Base-by-base conservation (phyloP, 192 early-diverging fungal genomes). In the Chytriomyces sp. region DNA sequence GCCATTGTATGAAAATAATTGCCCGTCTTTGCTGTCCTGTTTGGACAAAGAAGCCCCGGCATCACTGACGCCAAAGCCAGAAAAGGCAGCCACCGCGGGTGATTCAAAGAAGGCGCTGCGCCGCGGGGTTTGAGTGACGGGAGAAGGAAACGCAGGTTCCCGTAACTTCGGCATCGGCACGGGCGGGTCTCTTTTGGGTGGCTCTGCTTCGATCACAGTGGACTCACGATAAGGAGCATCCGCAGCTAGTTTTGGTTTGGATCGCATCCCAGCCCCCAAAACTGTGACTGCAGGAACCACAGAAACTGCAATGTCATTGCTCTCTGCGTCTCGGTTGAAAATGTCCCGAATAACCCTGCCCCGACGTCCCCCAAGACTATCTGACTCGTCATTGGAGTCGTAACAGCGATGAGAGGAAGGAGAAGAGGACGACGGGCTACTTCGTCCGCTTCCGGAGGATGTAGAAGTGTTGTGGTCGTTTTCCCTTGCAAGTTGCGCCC, bases 311-410 rank as follows among this genome's bases (percentile, higher is more conserved):
- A n/a, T n/a, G n/a, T n/a, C n/a, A n/a, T n/a, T n/a, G n/a, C n/a
- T n/a, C n/a, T n/a, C n/a, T n/a, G n/a, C n/a, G n/a, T n/a, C n/a
- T n/a, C n/a, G 59, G 31, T 33, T 10, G 34, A 39, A 38, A 17
- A 33, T 17, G 64, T 65, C 30, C 3, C 34, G 19, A 17, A 70
- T 44, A 22, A 70, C 68, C 5, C 36, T 12, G 19, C 68, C 68
- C 17, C 68, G 68, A 30, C 68, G 68, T 5, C 68, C 68, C 7
- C 39, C 39, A 4, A 70, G 31, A 1, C 56, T 59, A 31, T 70
- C 68, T 6, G 8, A 19, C 26, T 70, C 68, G 37, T 70, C 68
- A 33, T 32, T 59, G 2, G 68, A 70, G 53, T 70, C 68, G 54
- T 59, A 57, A n/a, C 44, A n/a, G 44, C 22, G 44, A 49, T 49